Percentiles rank a stretch among this genome's conserved stretches.
These are phyloP conservation scores for Kondoa subrosea DNA, from an alignment of 768 basidiomycete genomes.

Conservation along the genomic window DNA sequence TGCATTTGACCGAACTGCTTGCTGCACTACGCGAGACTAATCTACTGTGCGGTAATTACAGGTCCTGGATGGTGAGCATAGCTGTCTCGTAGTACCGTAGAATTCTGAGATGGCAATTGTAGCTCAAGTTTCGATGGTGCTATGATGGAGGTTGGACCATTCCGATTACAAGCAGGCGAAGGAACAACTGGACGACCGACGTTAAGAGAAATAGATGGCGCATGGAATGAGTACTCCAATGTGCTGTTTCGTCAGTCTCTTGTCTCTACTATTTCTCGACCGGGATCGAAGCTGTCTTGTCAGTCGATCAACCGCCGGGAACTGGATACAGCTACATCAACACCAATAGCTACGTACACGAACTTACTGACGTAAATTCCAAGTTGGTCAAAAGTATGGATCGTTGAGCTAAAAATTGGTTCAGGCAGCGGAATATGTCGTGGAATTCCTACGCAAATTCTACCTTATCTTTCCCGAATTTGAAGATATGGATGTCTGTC, in stretches of 20 bases:
- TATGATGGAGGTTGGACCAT: slow-evolving; percentile 26
- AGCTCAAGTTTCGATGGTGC: slow-evolving; percentile 42
- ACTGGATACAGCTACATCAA: slow-evolving; percentile 84
- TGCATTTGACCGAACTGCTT: neutral
- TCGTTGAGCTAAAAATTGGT: neutral
- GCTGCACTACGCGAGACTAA: neutral
- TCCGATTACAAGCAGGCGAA: slow-evolving; percentile 8
- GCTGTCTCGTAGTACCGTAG: neutral
- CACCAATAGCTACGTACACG: slow-evolving; percentile 68
- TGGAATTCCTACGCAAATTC: slow-evolving; percentile 73
- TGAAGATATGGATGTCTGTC: slow-evolving; percentile 55
- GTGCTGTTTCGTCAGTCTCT: slow-evolving; percentile 25
- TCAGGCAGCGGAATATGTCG: slow-evolving; percentile 58
- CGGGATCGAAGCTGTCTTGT: neutral
- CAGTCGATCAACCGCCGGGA: slow-evolving; percentile 95
- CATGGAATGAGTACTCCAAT: slow-evolving; percentile 30
- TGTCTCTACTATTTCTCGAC: neutral
- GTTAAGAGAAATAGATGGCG: slow-evolving; percentile 21
- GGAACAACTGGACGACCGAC: slow-evolving; percentile 9
- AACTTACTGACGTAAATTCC: slow-evolving; percentile 47
- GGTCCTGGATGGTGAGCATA: slow-evolving; percentile 63
- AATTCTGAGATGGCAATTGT: neutral
- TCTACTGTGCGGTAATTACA: neutral
- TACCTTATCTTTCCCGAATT: slow-evolving; percentile 86
- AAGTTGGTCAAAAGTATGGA: slow-evolving; percentile 5